Evolutionary conservation across 805 yeast species (phyloP), one percentile per base, ranked within the genome.

Genomic region (Hanseniaspora guilliermondii): DNA sequence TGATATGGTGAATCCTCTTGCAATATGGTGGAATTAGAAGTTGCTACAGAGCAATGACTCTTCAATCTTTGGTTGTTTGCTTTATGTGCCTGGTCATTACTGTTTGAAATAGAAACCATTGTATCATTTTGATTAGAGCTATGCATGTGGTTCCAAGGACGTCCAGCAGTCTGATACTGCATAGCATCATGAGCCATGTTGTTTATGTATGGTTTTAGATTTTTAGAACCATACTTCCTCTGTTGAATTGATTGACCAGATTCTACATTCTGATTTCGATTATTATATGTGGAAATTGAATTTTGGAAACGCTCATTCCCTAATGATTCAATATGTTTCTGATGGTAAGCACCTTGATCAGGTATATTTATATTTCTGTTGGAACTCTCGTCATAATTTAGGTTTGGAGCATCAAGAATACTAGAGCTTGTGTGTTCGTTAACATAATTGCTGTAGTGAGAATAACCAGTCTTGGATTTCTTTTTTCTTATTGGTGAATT

Each of bases 1-100:
- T 41, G 47, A 21, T 42, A 50, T 33, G 54, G 54, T 16, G 54
- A 50, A 17, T 39, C 33, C 5, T 50, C 54, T 25, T 50, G 44
- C 14, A 50, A 27, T 17, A 50, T 50, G 7, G 54, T 50, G 8
- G 54, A 50, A 32, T 42, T 38, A 16, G 54, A 50, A n/a, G 54
- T 50, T 9, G 40, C 32, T 1, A 50, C 54, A n/a, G 54, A 50
- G 16, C 38, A 41, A 17, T 42, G 30, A 27, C 54, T 50, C 27
- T 50, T 50, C n/a, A 50, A 12, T 41, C 54, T 42, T 41, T 49
- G 47, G 14, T 47, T 35, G 16, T 37, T 49, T 32, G 8, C n/a
- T 19, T 9, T 39, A 14, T 39, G 24, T 14, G 17, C 42, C 1
- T 22, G 27, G 7, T 39, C 42, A 22, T 39, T 39, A 5, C 4